These are phyloP conservation scores for Perkinsus olseni DNA, from an alignment of 169 alveolate genomes.

Conservation along the genomic window DNA sequence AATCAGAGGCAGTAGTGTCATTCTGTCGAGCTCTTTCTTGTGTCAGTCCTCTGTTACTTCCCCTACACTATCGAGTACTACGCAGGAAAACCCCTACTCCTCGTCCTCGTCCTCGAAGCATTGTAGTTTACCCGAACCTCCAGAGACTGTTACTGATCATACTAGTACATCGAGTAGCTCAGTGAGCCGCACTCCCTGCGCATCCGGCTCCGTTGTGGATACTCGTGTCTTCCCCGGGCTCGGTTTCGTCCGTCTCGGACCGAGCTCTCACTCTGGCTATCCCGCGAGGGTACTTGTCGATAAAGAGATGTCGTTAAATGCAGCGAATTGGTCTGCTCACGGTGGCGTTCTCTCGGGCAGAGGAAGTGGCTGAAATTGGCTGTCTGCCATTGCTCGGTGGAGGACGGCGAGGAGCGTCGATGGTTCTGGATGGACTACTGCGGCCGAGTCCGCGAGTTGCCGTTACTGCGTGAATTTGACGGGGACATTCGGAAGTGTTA, in stretches of 20 bases:
- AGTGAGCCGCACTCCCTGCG: not conserved
- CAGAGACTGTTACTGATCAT: not conserved
- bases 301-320: not conserved
- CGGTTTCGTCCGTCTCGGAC: not conserved
- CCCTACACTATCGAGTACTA: not conserved
- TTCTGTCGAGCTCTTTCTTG: too few relatives aligned
- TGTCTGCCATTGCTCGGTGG: not conserved
- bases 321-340: not conserved
- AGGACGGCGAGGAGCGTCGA: not conserved
- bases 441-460: not conserved
- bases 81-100: not conserved
- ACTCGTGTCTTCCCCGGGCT: not conserved
- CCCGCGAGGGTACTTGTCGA: not conserved
- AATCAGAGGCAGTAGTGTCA: too few relatives aligned
- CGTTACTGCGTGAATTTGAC: not conserved
- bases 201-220: not conserved
- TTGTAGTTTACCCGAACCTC: not conserved
- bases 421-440: conserved; percentile 1
- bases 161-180: not conserved
- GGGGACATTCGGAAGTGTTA: not conserved
- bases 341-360: not conserved
- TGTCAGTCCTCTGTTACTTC: not conserved
- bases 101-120: not conserved
- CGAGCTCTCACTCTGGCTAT: not conserved
- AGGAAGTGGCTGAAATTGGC: not conserved